Evolutionary conservation across 2,329 filamentous ascomycete species (phyloP).

Genomic region (Exserohilum rostratum): DNA sequence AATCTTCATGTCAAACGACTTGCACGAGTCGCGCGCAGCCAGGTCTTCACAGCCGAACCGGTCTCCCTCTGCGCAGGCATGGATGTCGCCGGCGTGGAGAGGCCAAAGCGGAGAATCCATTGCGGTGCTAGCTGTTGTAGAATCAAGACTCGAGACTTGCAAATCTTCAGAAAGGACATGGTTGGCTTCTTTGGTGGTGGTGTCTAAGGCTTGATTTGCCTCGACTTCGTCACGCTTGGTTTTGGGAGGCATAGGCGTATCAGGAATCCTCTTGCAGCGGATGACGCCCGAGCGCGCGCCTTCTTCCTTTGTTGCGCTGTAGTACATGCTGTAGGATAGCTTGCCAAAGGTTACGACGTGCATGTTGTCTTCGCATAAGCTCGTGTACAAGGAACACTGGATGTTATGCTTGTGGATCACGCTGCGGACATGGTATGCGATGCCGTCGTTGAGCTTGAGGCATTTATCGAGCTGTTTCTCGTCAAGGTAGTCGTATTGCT

Average conservation of each 20-base stretch:
- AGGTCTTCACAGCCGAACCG: background rate
- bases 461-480: background rate
- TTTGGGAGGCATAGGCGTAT: no score
- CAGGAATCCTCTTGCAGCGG: no score
- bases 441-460: background rate
- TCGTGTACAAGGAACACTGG: no score
- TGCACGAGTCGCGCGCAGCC: background rate
- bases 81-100: background rate
- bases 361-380: no score
- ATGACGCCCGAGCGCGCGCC: no score
- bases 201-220: no score
- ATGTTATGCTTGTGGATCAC: background rate
- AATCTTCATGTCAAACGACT: background rate
- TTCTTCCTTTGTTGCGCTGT: no score
- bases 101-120: background rate
- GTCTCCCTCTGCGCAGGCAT: background rate
- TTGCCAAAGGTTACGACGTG: no score
- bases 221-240: no score
- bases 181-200: no score
- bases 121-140: background rate
- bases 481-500: no score
- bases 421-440: background rate
- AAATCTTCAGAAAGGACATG: background rate
- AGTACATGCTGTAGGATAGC: no score
- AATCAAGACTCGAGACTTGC: background rate